Evolutionary conservation across 352 stramenopile genomes (phyloP).

Genomic region (Globisporangium nodosum): DNA sequence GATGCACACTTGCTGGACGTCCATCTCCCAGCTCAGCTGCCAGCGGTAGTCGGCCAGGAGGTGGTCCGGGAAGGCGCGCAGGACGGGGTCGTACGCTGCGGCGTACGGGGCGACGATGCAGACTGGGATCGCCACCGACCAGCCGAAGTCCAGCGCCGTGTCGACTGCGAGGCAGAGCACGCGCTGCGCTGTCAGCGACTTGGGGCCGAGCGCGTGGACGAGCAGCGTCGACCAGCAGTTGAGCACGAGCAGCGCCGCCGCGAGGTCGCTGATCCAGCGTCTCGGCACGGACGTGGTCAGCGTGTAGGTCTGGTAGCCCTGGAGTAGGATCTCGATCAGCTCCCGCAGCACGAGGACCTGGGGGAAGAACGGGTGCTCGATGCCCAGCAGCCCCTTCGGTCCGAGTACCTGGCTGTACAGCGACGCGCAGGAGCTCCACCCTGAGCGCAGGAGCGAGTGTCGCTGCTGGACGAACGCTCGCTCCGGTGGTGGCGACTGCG

Average conservation of each 20-base stretch:
- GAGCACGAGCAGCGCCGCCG: slow-evolving; percentile 17
- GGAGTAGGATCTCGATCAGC: slow-evolving; percentile 17
- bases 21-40: slow-evolving; percentile 8
- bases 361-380: slow-evolving; percentile 12
- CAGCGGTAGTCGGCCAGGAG: background rate
- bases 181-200: slow-evolving; percentile 16
- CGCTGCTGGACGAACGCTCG: background rate
- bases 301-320: slow-evolving; percentile 25
- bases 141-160: slow-evolving; percentile 21
- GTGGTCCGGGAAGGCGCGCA: background rate
- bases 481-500: background rate
- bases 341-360: slow-evolving; percentile 17
- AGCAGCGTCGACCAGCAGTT: slow-evolving; percentile 19
- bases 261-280: slow-evolving; percentile 27
- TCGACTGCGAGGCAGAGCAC: slow-evolving; percentile 21
- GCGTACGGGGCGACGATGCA: slow-evolving; percentile 22
- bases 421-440: no score
- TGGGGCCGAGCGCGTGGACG: slow-evolving; percentile 10
- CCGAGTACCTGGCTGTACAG: slow-evolving; percentile 1
- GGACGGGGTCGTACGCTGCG: slow-evolving; percentile 1
- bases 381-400: slow-evolving; percentile 7
- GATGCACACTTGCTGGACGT: slow-evolving; percentile 8
- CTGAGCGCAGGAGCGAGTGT: background rate
- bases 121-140: slow-evolving; percentile 20
- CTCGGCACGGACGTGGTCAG: slow-evolving; percentile 20